Percentiles rank a stretch among this genome's conserved stretches.
Evolutionary conservation across 352 stramenopile genomes (phyloP).

Genomic region (Globisporangium recalcitrans): DNA sequence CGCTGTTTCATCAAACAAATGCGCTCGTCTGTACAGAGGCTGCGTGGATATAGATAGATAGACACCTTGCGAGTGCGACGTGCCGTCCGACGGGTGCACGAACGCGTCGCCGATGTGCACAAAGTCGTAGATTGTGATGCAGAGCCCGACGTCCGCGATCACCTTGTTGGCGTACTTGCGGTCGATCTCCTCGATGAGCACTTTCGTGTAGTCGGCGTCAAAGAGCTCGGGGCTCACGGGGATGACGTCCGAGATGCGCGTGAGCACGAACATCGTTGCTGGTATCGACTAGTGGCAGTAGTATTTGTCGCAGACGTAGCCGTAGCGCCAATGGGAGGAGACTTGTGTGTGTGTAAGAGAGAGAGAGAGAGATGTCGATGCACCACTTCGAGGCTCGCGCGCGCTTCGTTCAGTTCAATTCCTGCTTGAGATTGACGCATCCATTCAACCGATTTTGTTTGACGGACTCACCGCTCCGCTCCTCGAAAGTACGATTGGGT

Average conservation of each 20-base stretch:
- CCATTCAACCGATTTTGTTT: not conserved
- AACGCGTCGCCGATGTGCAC: slow-evolving; percentile 84
- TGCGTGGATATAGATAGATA: too few relatives aligned
- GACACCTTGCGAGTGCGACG: slow-evolving; percentile 80
- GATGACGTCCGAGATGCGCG: slow-evolving; percentile 83
- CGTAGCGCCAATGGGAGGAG: not conserved
- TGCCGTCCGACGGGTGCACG: slow-evolving; percentile 80
- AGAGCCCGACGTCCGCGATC: slow-evolving; percentile 82
- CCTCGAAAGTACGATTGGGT: not conserved
- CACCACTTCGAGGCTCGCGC: not conserved
- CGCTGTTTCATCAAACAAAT: not conserved
- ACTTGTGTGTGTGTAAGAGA: too few relatives aligned
- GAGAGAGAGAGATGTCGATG: not conserved
- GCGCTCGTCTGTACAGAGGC: too few relatives aligned
- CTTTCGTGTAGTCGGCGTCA: slow-evolving; percentile 77
- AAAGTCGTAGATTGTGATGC: slow-evolving; percentile 87
- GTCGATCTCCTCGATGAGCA: slow-evolving; percentile 86
- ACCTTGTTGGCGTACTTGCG: slow-evolving; percentile 90
- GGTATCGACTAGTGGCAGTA: not conserved
- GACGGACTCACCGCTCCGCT: not conserved
- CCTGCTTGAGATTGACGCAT: not conserved
- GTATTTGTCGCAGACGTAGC: not conserved
- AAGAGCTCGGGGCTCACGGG: slow-evolving; percentile 77
- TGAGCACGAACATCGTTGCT: slow-evolving; percentile 73
- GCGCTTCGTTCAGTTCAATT: not conserved